Evolutionary conservation across 345 rosid genomes (phyloP), one percentile per base, ranked within the genome.

Genomic region (Lenwebbia sp.): DNA sequence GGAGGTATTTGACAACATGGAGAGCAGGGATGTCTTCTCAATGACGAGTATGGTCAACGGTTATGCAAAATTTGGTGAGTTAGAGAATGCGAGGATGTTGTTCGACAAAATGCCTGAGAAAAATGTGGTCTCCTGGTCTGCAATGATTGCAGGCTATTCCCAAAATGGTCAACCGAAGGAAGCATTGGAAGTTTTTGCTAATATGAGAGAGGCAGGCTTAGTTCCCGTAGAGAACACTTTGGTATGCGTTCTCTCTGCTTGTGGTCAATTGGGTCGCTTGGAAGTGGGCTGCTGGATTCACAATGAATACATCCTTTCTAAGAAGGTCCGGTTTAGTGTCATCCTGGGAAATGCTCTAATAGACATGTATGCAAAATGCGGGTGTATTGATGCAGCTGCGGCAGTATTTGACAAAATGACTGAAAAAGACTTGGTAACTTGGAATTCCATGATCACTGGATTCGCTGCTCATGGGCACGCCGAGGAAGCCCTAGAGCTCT

Each of bases 21-120:
- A 44, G 51, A 82, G 51, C 37, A 89, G 86, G 75, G 93, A 91
- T 83, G 92, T 91, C n/a, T 91, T 90, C 87, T 88, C 93, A 0
- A 90, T 91, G 93, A 91, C 93, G n/a, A 91, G 84, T 49, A 91
- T 91, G 90, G 87, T 91, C 47, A 88, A 91, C 4, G 91, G 93
- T 60, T 88, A 87, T 83, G 93, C 93, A 40, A 91, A 90, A 86
- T 54, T 49, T 83, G 92, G 89, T 9, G 88, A 90, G 84, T 65
- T 88, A 13, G 89, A 88, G 49, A 10, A 70, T 8, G 93, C 91
- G 0, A 88, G 92, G 82, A 65, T 70, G 55, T 52, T 91, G 87
- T 91, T 91, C 19, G 74, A 90, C 84, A 89, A 86, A 65, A 90
- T 91, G 91, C 93, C 91, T 10, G 88, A 85, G 85, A 91, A 89